A percentile compares a stretch with the other conserved stretches of the same genome.
phyloP scores from a whole-genome alignment of 2,329 filamentous ascomycete species.

The Coniella vitis region DNA sequence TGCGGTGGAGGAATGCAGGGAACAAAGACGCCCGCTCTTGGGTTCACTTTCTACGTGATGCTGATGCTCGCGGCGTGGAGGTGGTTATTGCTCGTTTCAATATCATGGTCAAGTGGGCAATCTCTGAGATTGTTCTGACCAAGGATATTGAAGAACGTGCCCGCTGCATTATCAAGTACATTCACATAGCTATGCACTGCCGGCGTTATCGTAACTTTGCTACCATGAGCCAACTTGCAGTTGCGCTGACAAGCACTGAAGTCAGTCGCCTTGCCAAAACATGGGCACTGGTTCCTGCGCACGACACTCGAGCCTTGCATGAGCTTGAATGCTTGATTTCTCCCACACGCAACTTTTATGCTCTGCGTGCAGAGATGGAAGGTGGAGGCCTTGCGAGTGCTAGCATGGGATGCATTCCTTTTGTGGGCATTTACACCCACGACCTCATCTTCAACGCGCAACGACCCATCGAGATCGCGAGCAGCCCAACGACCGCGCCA shows the following conservation, averaged over 20 bases:
- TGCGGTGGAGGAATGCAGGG: conserved; percentile 69
- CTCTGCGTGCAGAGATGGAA: conserved; percentile 75
- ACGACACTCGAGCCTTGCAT: conserved; percentile 58
- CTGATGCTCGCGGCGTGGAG: conserved; percentile 69
- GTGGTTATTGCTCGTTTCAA: conserved; percentile 84
- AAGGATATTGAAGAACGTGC: conserved; percentile 65
- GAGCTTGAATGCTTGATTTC: conserved; percentile 69
- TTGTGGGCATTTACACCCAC: conserved; percentile 77
- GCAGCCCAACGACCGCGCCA: conserved; percentile 57
- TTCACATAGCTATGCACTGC: conserved; percentile 73
- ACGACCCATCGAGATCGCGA: conserved; percentile 66
- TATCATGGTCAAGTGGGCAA: conserved; percentile 79
- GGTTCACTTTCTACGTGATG: conserved; percentile 71
- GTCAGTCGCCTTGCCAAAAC: conserved; percentile 61
- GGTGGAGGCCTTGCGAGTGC: conserved; percentile 41
- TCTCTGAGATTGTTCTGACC: conserved; percentile 73
- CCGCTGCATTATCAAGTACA: conserved; percentile 70
- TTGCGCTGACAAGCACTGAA: conserved; percentile 69
- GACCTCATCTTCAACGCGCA: conserved; percentile 78
- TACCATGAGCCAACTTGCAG: conserved; percentile 73
- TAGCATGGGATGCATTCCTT: conserved; percentile 72
- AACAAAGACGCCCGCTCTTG: conserved; percentile 64
- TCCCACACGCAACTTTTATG: conserved; percentile 71
- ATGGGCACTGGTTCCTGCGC: conserved; percentile 61
- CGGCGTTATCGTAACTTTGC: conserved; percentile 75